A percentile compares a stretch with the other conserved stretches of the same genome.
Evolutionary conservation across 345 rosid genomes (phyloP).

Genomic region (Kernera saxatilis): DNA sequence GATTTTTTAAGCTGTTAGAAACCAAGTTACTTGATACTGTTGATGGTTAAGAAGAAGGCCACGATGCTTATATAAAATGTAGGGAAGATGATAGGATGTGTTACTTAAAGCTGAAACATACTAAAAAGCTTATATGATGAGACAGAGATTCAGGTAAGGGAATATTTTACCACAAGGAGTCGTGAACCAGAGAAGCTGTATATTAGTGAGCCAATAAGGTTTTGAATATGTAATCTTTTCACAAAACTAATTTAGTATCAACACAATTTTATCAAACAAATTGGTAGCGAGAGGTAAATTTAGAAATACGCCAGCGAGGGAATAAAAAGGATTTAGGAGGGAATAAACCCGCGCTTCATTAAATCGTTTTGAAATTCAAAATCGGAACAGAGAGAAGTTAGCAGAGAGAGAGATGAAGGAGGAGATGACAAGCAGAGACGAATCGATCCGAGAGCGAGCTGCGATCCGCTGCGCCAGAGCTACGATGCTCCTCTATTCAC

Average conservation of each 20-base stretch:
- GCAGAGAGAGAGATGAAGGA: neutral
- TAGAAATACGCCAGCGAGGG: neutral
- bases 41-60: neutral
- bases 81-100: neutral
- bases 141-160: conserved; percentile 4
- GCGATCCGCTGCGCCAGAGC: conserved; percentile 28
- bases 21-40: neutral
- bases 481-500: conserved; percentile 26
- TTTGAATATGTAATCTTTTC: too few relatives aligned
- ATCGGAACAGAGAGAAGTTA: neutral
- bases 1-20: neutral
- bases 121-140: neutral
- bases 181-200: neutral
- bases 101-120: neutral
- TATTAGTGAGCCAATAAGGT: too few relatives aligned
- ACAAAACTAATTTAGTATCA: too few relatives aligned
- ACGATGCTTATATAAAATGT: neutral
- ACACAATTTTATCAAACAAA: too few relatives aligned
- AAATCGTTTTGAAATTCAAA: conserved; percentile 8
- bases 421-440: conserved; percentile 20
- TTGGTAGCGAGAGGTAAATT: neutral
- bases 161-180: neutral
- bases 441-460: conserved; percentile 4
- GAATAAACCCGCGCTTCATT: conserved; percentile 3
- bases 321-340: neutral